phyloP scores from a whole-genome alignment of 129 eudicot genomes.

The Flaveria robusta region DNA sequence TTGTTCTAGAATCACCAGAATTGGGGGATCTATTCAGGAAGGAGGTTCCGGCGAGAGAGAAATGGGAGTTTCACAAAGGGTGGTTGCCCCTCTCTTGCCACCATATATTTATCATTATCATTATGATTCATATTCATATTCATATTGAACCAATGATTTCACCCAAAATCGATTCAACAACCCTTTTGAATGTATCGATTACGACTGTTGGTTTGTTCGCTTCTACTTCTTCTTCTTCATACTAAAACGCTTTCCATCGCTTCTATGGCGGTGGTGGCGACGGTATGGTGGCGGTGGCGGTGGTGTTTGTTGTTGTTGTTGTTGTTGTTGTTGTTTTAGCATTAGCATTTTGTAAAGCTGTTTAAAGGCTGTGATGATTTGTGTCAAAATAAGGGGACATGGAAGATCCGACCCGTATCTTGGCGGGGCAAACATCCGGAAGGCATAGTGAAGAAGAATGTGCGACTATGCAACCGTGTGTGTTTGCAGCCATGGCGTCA shows the following conservation, averaged over 20 bases:
- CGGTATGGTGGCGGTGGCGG: background rate
- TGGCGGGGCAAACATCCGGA: conserved; percentile 4
- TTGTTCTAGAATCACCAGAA: background rate
- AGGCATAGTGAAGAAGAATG: background rate
- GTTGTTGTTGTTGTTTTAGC: too few species aligned
- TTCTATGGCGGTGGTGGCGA: background rate
- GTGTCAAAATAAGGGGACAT: background rate
- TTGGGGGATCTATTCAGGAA: conserved; percentile 34
- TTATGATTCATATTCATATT: background rate
- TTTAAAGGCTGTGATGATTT: background rate
- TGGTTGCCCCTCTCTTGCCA: conserved; percentile 46
- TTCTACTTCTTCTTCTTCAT: background rate
- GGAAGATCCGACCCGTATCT: background rate
- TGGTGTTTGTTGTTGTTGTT: too few species aligned
- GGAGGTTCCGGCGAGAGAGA: conserved; percentile 44
- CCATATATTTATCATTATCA: too few species aligned
- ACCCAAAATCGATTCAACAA: conserved; percentile 5
- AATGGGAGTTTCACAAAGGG: conserved; percentile 30
- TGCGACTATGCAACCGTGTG: background rate
- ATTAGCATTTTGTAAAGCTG: background rate
- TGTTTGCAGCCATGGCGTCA: conserved; percentile 11
- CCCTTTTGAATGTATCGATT: conserved; percentile 12
- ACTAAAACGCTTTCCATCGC: background rate
- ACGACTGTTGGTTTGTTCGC: background rate
- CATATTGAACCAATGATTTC: conserved; percentile 23